Base-by-base conservation (phyloP, 2,329 filamentous ascomycete genomes). In the Cordyceps pruinosa region DNA sequence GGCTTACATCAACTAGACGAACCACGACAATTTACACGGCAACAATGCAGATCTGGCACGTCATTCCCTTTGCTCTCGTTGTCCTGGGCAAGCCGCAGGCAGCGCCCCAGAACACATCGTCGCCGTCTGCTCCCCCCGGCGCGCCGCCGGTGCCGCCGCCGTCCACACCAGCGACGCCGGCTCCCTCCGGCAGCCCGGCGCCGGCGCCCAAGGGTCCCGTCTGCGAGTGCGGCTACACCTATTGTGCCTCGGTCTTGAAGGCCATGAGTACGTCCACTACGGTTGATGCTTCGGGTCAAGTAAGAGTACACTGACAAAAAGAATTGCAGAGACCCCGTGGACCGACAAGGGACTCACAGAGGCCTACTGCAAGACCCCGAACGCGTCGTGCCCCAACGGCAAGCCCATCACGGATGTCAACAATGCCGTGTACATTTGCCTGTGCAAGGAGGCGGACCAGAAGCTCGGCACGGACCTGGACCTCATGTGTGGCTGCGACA, bases 171-270 rank as follows among this genome's bases (percentile, higher is more conserved):
- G 48, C 49, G 7, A 57, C 56, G 10, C 34, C 48, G 19, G 52
- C 39, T 13, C 58, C 48, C 10, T 59, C 56, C 2, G 58, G 23
- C 21, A 57, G 61, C n/a, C 60, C 62, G 23, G 60, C 53, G 26
- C 58, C 62, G 1, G 59, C 62, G 15, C 50, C 56, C 26, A 58
- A 63, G 9, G 70, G 66, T 2, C 62, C 72, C 17, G 68, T 69
- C 53, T 75, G 72, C 61, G 69, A 74, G 58, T 75, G 72, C 59
- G 72, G 72, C 56, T 74, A 73, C 55, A 75, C 72, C 3, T 75
- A 75, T 58, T 75, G 72, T 58, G 70, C 71, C 10, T 66, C 69
- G 2, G 72, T 75, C 13, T 64, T 75, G 21, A 66, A 69, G 64
- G 63, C 55, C 1, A 73, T 73, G 71, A 65, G 71, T 72, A 64